Evolutionary conservation across 768 basidiomycete species (phyloP), one percentile per base, ranked within the genome.

Genomic region (Lentinula detonsa): DNA sequence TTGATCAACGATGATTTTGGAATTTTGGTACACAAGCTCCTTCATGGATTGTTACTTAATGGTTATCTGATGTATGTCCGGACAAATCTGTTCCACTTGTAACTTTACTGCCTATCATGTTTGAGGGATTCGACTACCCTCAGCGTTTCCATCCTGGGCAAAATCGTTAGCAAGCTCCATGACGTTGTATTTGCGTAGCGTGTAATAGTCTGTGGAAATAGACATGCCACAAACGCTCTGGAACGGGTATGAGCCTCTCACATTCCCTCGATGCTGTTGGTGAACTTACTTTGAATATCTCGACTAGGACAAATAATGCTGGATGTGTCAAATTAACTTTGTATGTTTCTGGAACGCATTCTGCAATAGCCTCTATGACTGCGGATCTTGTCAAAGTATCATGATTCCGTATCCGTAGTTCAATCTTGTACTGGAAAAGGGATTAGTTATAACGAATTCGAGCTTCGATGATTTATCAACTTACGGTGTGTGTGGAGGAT

Each of bases 211-310:
- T 65, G 81, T 78, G 4, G 92, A 85, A 28, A 93, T 73, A 59
- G 90, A 85, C 31, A 93, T 76, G 2, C 92, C 89, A 65, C 90
- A 92, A 0, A 89, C 76, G 63, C 84, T 85, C 91, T 93, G 66
- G n/a, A 60, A 15, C 13, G 16, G 21, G 23, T 9, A 43, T 56
- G 40, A 43, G 23, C 21, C 11, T 28, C 8, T 33, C 5, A 16
- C 11, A 16, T 54, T 13, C 28, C 55, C 15, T 40, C 23, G 40
- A 56, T 39, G 28, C 40, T 33, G 31, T 51, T 50, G 9, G 49
- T 23, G 13, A 16, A 70, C 75, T 46, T 57, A 88, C 91, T 82
- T 93, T 93, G 78, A 92, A 93, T 4, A 93, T 79, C 66, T 93
- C 90, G 5, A 92, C 84, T 6, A 93, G 79, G 50, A 93, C 81